phyloP scores from a whole-genome alignment of 1,284 basidiomycete species.

The Microbotryum scabiosae region DNA sequence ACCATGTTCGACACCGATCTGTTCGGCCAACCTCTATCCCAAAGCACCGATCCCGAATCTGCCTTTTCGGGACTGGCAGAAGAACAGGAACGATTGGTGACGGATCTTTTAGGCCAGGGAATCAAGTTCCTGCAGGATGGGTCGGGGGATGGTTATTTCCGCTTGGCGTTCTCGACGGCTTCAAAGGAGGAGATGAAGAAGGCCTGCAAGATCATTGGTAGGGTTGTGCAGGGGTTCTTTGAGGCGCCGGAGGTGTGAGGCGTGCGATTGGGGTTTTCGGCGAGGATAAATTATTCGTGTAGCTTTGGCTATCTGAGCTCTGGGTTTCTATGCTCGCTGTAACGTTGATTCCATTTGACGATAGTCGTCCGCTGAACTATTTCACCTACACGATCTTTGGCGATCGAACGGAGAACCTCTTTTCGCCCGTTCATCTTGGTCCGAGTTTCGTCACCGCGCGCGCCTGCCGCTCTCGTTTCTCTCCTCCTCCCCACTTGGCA shows the following conservation, averaged over 20 bases:
- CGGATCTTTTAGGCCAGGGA: too few relatives aligned
- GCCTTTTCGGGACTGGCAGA: neutral
- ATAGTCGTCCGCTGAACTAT: too few relatives aligned
- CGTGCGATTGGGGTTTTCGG: neutral
- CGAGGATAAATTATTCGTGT: too few relatives aligned
- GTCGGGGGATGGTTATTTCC: slow-evolving; percentile 49
- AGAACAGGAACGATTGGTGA: neutral
- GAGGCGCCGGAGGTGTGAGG: neutral
- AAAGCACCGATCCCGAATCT: neutral
- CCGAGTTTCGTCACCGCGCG: too few relatives aligned
- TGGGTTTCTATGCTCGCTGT: too few relatives aligned
- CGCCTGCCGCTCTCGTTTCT: too few relatives aligned
- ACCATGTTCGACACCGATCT: slow-evolving; percentile 48
- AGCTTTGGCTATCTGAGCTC: too few relatives aligned
- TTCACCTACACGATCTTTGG: too few relatives aligned
- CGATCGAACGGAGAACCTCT: too few relatives aligned
- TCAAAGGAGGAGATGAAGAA: slow-evolving; percentile 47
- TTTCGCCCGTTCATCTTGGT: too few relatives aligned
- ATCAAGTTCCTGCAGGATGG: neutral
- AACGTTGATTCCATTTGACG: too few relatives aligned
- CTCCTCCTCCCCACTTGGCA: too few relatives aligned
- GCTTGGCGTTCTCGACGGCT: slow-evolving; percentile 54
- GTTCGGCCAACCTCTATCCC: neutral
- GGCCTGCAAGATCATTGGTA: slow-evolving; percentile 46
- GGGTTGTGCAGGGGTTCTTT: slow-evolving; percentile 14